Base-by-base conservation (phyloP, 768 basidiomycete genomes). In the Mycena indigotica region DNA sequence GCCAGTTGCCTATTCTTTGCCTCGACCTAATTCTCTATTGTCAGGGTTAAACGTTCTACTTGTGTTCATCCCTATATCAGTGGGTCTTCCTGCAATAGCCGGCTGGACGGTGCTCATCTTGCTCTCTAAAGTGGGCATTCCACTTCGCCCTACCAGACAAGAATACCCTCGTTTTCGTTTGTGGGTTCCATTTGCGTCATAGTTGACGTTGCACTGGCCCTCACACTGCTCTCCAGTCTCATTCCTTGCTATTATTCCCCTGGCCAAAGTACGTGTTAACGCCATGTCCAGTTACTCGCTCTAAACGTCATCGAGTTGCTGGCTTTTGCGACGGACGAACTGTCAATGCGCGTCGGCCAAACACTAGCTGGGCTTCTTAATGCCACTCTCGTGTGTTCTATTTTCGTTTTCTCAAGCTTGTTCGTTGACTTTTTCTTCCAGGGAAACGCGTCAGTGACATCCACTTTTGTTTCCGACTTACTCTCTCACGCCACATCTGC, bases 351-450 rank as follows among this genome's bases (percentile, higher is more conserved):
- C 28, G 86, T 93, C 1, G 93, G 92, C 1, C 87, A 91, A 70
- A 91, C 91, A 2, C 73, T 93, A 12, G 91, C 91, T 3, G 92
- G 92, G 35, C 79, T 95, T 2, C 69, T 95, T 54, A 95, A 94
- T 72, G 93, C 93, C 21, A 95, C 92, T 15, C 75, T 92, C 62
- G 88, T 91, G 63, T 61, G 81, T 68, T 48, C 46, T 39, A 19
- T 29, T 32, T 55, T 16, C 25, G 17, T 38, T 35, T n/a, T 38
- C 8, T 60, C 51, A 13, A 19, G 54, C 39, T 29, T 28, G 15
- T 52, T 15, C 6, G 24, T 51, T 63, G 19, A 59, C 52, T 25
- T 25, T 39, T 40, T 28, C 51, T 24, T 26, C 6, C 52, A 84
- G 82, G 82, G 82, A 60, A 84, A 78, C 63, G 78, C 81, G 78